Evolutionary conservation across 305 asterid species (phyloP), one percentile per base, ranked within the genome.

Genomic region (Solanum hybrid): DNA sequence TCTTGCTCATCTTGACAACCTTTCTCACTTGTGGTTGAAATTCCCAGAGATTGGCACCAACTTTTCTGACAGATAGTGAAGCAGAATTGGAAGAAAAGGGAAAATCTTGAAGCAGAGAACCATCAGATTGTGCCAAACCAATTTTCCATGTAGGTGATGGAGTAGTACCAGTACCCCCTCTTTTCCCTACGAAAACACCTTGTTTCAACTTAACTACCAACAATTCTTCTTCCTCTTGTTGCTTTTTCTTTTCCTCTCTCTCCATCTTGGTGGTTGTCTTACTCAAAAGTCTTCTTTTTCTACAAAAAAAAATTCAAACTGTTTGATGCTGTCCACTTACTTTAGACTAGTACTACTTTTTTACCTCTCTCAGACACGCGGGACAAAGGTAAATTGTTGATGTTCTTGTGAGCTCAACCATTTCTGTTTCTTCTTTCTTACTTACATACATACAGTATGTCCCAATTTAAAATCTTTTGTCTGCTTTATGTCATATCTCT

Each of bases 1-100:
- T 40, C 45, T 90, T 91, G 91, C 87, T 93, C 92, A 93, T 90
- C 69, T 89, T 89, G 85, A 89, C 80, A n/a, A 80, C 40, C 14
- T 90, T 79, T 72, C 17, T 87, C 37, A 90, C 75, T 6, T 90
- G 92, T 1, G 94, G 92, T 79, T 93, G 94, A 92, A 94, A 90
- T 87, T 96, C 98, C 98, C 98, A 97, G 91, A 97, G 90, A 91
- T 92, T 94, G 31, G 98, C 96, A 85, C 95, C 96, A 91, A 97
- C 93, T 89, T 96, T 94, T 76, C 98, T 94, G 8, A 98, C 98
- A 69, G 99, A 95, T 35, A 94, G 92, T 82, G 90, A 66, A 71
- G 89, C 76, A 51, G 90, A 90, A 36, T 90, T 92, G 40, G 94
- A 60, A 88, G 94, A 64, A 38, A 92, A 88, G 84, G 90, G 90